Evolutionary conservation across 2,329 filamentous ascomycete genomes (phyloP), one percentile per base, ranked within the genome.

Genomic region (Penicillium janthinellum): DNA sequence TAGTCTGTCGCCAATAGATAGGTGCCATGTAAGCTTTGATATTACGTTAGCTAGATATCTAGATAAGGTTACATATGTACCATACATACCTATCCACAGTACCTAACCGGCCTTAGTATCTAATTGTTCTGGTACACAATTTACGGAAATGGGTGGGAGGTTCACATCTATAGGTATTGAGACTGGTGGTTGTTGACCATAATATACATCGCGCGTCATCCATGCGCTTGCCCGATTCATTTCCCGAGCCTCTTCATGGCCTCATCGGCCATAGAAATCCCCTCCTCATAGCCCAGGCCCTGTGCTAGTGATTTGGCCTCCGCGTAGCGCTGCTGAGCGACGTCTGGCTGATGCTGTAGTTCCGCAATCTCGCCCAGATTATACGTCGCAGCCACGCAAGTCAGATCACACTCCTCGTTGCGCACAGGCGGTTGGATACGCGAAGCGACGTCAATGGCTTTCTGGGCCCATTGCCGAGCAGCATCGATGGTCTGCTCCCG

Each of bases 291-390:
- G 6, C 68, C 78, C 38, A 85, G 70, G 3, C 75, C 76, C 61
- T 79, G 78, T 2, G 82, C 78, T 38, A 94, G 74, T 20, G 82
- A 82, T 56, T 86, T 83, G 10, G 90, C 89, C 72, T 96, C 85
- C 56, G 83, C 78, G 71, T 90, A 96, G 70, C 84, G 85, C 67
- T 81, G 82, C 68, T 83, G 83, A 1, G 94, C 92, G 65, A 90
- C 83, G 4, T 79, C 79, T 1, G 81, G 70, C 67, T 90, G 84
- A 1, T 89, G 88, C 60, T 88, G 78, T 84, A 95, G 88, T 65
- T 90, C 87, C 0, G 90, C 89, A 66, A 97, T 88, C 68, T 96
- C 90, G 25, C 88, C 94, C 55, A 96, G 84, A 72, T 96, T 96
- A 75, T 91, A 90, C n/a, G 90, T 87, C 7, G 93, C 90, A 5